A percentile compares a stretch with the other conserved stretches of the same genome.
These are phyloP conservation scores for Phytomonas sp. DNA, from an alignment of 208 protist genomes.

Conservation along the genomic window DNA sequence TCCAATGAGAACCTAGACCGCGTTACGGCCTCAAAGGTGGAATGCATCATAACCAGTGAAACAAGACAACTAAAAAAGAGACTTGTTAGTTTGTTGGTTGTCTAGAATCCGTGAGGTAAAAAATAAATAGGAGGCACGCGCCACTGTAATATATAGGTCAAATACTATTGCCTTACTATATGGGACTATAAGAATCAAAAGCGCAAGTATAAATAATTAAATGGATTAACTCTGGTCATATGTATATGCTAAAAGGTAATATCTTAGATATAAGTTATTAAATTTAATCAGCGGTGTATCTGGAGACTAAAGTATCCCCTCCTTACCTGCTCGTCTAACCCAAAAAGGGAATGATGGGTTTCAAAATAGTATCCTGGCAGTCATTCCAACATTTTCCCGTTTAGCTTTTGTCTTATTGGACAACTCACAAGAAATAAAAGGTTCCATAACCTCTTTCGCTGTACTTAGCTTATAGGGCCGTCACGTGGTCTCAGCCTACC, in stretches of 20 bases:
- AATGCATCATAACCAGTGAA: conserved; percentile 27
- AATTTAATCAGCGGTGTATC: neutral
- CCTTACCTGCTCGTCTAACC: neutral
- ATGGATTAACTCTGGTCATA: neutral
- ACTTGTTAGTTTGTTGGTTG: neutral
- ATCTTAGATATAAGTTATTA: neutral
- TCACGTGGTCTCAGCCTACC: neutral
- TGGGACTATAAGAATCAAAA: neutral
- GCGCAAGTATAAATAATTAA: neutral
- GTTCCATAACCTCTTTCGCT: neutral
- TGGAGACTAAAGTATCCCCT: neutral
- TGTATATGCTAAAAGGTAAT: neutral
- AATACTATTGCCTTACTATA: neutral
- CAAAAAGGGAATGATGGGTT: neutral
- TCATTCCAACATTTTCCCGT: neutral
- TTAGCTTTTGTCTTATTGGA: neutral
- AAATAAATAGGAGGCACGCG: neutral
- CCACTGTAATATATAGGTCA: neutral
- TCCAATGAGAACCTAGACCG: conserved; percentile 68
- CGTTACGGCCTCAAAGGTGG: conserved; percentile 62
- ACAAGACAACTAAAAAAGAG: neutral
- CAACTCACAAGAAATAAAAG: neutral
- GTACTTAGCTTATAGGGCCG: neutral
- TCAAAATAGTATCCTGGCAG: neutral
- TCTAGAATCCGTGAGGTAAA: neutral